Percentiles rank a stretch among this genome's conserved stretches.
Evolutionary conservation across 1,284 basidiomycete genomes (phyloP).

Genomic region (Apiotrichum gamsii): DNA sequence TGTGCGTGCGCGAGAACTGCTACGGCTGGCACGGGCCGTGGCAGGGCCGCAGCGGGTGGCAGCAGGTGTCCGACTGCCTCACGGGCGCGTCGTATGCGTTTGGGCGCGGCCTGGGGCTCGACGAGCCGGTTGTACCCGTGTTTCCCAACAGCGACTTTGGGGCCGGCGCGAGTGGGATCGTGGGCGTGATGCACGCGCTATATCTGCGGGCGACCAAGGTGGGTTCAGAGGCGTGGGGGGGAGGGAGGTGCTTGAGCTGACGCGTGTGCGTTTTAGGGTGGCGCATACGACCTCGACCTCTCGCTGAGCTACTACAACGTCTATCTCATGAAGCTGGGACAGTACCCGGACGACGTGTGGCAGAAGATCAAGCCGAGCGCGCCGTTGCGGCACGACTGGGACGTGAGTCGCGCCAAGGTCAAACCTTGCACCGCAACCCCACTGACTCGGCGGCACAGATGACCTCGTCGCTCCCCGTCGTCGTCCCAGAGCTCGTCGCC

Average conservation of each 20-base stretch:
- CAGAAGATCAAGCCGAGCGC: not conserved
- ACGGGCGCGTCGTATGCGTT: constrained; percentile 1
- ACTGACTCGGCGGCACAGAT: not conserved
- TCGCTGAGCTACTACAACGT: constrained; percentile 10
- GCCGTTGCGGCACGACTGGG: constrained; percentile 5
- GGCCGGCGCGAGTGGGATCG: constrained; percentile 3
- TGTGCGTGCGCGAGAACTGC: constrained; percentile 14
- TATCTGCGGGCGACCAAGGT: constrained; percentile 4
- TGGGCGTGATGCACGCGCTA: constrained; percentile 10
- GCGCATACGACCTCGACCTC: constrained; percentile 7
- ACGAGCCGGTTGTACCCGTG: constrained; percentile 7
- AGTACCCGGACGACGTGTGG: constrained; percentile 7
- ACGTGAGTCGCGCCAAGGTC: not conserved
- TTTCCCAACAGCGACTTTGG: constrained; percentile 13
- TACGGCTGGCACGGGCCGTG: constrained; percentile 15
- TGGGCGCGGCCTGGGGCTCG: constrained; percentile 4
- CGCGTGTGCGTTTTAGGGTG: constrained; percentile 4
- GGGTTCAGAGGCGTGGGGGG: not conserved
- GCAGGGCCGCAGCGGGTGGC: constrained; percentile 10
- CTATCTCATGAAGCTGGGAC: constrained; percentile 4
- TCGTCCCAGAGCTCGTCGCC: not conserved
- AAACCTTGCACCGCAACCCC: not conserved
- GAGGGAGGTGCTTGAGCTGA: not conserved
- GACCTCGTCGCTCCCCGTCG: not conserved
- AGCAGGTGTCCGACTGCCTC: constrained; percentile 9